phyloP scores from a whole-genome alignment of 2,329 filamentous ascomycete species.

The Diaporthe caulivora region DNA sequence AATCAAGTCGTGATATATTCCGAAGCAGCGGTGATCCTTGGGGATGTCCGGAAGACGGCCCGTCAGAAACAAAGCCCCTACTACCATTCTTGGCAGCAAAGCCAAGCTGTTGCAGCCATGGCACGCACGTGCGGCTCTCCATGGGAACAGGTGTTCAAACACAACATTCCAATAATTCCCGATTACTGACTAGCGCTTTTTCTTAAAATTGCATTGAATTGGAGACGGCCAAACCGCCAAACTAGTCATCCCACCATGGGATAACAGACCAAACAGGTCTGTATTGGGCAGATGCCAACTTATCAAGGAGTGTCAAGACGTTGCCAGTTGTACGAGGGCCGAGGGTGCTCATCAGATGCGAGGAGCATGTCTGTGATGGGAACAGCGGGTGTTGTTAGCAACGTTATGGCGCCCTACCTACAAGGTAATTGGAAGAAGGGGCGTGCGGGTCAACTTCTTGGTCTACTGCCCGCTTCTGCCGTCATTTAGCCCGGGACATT shows the following conservation, averaged over 20 bases:
- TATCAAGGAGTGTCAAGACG: background rate
- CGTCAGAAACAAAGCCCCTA: background rate
- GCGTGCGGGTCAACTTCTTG: too few relatives aligned
- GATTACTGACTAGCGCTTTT: background rate
- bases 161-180: background rate
- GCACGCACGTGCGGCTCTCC: background rate
- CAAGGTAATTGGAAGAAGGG: background rate
- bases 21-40: too few relatives aligned
- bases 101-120: background rate
- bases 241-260: background rate
- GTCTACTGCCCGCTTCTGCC: background rate
- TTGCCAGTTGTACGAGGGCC: background rate
- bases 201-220: background rate
- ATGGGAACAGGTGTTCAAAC: background rate
- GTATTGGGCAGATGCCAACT: background rate
- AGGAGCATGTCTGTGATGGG: too few relatives aligned
- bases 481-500: background rate
- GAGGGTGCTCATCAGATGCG: background rate
- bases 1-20: background rate
- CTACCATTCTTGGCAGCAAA: background rate
- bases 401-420: accelerated
- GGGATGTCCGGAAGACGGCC: background rate
- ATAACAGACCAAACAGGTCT: background rate
- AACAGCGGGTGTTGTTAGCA: background rate
- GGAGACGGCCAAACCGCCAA: background rate